Conservation (phyloP, 306 rosid genomes). For the Gillenia trifoliata region DNA sequence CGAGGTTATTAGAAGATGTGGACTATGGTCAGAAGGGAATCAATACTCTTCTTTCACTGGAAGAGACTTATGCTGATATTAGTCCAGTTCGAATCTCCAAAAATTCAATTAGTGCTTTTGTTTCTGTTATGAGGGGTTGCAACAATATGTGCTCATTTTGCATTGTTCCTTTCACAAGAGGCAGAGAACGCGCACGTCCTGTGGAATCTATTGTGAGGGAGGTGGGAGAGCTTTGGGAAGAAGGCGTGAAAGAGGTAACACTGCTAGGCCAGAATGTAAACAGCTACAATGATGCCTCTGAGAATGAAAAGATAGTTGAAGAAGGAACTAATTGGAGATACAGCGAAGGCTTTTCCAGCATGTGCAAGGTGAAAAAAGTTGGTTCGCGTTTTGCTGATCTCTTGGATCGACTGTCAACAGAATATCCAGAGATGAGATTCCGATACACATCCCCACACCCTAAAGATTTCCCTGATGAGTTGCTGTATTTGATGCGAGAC, state of each 20-base stretch:
- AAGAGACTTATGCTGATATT: conserved; percentile 95
- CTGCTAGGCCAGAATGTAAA: conserved; percentile 97
- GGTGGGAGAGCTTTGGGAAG: conserved; percentile 83
- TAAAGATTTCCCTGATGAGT: conserved; percentile 89
- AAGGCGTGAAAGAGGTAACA: conserved; percentile 93
- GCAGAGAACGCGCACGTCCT: conserved; percentile 91
- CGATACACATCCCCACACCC: conserved; percentile 99
- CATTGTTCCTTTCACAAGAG: conserved; percentile 92
- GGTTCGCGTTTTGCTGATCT: conserved; percentile 91
- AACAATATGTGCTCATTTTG: conserved; percentile 98
- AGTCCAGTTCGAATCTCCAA: conserved; percentile 83
- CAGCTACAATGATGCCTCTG: conserved; percentile 85
- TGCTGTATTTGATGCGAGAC: conserved; percentile 81
- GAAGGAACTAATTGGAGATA: conserved; percentile 68
- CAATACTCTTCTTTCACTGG: conserved; percentile 92
- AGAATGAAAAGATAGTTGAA: conserved; percentile 48
- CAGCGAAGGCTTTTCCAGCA: conserved; percentile 90
- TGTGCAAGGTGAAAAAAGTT: conserved; percentile 66
- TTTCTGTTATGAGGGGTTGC: conserved; percentile 97
- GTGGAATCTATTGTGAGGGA: conserved; percentile 87
- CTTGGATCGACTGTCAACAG: conserved; percentile 68
- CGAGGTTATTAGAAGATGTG: conserved; percentile 75
- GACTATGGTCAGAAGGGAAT: conserved; percentile 94
- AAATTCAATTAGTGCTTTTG: conserved; percentile 79
- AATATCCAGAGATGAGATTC: conserved; percentile 96